Evolutionary conservation across 805 yeast genomes (phyloP), one percentile per base, ranked within the genome.

Genomic region (Phaffomyces thermotolerans): DNA sequence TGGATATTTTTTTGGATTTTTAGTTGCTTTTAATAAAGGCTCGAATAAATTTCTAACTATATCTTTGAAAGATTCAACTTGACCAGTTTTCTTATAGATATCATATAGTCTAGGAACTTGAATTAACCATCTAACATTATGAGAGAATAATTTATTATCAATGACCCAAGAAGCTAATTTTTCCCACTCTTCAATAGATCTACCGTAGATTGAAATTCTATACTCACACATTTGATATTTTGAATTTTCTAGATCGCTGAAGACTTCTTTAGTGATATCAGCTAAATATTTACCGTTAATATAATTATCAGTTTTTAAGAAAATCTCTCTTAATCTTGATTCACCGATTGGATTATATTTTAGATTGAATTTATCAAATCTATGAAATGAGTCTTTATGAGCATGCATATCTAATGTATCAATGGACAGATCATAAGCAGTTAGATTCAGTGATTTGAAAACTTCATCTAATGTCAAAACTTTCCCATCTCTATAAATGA

Each of bases 371-470:
- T 93, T 93, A 66, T 93, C 99, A 60, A 93, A 93, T 56, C 99
- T 76, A 65, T 93, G 99, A 75, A 93, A 93, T 1, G 98, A 85
- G 58, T 93, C 99, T 51, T 90, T 85, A 64, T 93, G 99, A 6
- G 99, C 99, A 65, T 93, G 99, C 99, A 93, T 93, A 65, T 93
- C 99, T 52, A 93, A 73, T 2, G 99, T 95, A 58, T 93, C 99
- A 56, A 93, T 93, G 45, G 95, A 84, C 46, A 93, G 71, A 60
- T 93, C 99, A 60, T 95, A 93, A 2, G 97, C 98, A 1, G 96
- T 83, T 47, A 93, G 73, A 44, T 87, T 81, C 62, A 93, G 74
- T 32, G 98, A 89, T 58, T 89, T 76, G 66, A 93, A 93, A 39
- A 93, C 99, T 61, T 91, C 83, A n/a, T 72, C 76, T 52, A 93